A percentile compares a stretch with the other conserved stretches of the same genome.
phyloP scores from a whole-genome alignment of 257 asterid genomes.

The Rubia yunnanensis region DNA sequence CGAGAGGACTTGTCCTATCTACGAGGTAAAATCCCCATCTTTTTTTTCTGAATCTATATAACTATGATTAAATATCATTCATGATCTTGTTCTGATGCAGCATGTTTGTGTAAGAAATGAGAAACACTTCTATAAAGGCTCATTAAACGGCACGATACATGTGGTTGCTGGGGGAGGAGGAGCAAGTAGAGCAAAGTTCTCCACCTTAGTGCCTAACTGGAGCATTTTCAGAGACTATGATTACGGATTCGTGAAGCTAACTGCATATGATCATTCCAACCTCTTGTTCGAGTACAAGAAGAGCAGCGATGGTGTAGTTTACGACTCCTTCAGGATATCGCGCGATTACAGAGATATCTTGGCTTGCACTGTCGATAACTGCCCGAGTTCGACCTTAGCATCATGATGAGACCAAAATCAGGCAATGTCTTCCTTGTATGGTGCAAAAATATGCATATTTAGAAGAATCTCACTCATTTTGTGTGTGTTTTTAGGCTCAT shows the following conservation, averaged over 20 bases:
- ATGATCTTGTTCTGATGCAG: no score
- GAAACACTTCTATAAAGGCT: constrained; percentile 48
- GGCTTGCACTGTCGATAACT: constrained; percentile 78
- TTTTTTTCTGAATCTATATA: no score
- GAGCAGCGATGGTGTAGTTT: constrained; percentile 74
- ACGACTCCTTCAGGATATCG: constrained; percentile 70
- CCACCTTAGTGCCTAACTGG: constrained; percentile 60
- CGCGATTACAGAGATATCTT: constrained; percentile 84
- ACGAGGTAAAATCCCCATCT: no score
- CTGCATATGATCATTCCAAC: constrained; percentile 76
- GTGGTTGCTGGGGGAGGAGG: constrained; percentile 98
- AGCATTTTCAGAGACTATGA: constrained; percentile 68
- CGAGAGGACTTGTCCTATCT: constrained; percentile 70
- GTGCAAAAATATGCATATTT: no score
- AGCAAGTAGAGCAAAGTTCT: constrained; percentile 59
- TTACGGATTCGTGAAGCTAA: constrained; percentile 72
- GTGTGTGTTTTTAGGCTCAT: no score
- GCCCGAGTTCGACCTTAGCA: constrained; percentile 69
- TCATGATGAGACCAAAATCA: no score
- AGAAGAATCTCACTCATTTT: no score
- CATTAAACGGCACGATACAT: constrained; percentile 82
- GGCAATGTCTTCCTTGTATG: no score
- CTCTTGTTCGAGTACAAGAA: constrained; percentile 78
- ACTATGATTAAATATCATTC: no score
- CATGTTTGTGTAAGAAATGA: constrained; percentile 59